Conservation (phyloP, 2,329 filamentous ascomycete genomes). For the Teratosphaeria pseudoeucalypti region DNA sequence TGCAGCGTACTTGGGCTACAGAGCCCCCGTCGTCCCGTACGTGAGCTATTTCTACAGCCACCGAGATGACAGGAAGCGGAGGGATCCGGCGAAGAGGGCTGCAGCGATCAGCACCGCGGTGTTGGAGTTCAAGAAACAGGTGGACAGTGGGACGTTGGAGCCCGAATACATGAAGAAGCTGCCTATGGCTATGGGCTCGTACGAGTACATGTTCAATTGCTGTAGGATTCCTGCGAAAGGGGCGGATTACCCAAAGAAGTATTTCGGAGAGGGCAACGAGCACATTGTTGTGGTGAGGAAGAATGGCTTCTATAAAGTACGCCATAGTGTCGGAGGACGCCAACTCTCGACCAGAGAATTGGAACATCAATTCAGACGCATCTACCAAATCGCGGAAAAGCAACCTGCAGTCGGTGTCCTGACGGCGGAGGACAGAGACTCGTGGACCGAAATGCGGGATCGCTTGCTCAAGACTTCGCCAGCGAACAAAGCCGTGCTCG, state of each 20-base stretch:
- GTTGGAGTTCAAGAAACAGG: slow-evolving; percentile 89
- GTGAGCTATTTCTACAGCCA: slow-evolving; percentile 99
- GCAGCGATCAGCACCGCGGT: slow-evolving; percentile 78
- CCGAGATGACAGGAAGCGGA: slow-evolving; percentile 78
- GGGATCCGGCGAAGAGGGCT: slow-evolving; percentile 83
- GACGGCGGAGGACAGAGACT: slow-evolving; percentile 85
- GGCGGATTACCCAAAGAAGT: slow-evolving; percentile 76
- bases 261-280: slow-evolving; percentile 61
- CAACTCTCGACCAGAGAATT: slow-evolving; percentile 83
- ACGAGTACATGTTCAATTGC: slow-evolving; percentile 98
- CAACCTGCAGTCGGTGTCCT: slow-evolving; percentile 69
- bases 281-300: slow-evolving; percentile 86
- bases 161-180: slow-evolving; percentile 98
- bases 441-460: slow-evolving; percentile 74
- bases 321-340: slow-evolving; percentile 68
- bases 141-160: slow-evolving; percentile 72
- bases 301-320: slow-evolving; percentile 94
- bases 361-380: slow-evolving; percentile 74
- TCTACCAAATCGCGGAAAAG: slow-evolving; percentile 69
- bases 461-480: slow-evolving; percentile 65
- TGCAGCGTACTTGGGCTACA: slow-evolving; percentile 80
- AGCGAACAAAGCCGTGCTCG: slow-evolving; percentile 65
- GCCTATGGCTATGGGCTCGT: slow-evolving; percentile 96
- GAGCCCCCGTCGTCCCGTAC: slow-evolving; percentile 92
- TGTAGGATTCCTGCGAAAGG: slow-evolving; percentile 74